These are phyloP conservation scores for Fusarium annulatum DNA, from an alignment of 2,329 filamentous ascomycete species.

Conservation along the genomic window DNA sequence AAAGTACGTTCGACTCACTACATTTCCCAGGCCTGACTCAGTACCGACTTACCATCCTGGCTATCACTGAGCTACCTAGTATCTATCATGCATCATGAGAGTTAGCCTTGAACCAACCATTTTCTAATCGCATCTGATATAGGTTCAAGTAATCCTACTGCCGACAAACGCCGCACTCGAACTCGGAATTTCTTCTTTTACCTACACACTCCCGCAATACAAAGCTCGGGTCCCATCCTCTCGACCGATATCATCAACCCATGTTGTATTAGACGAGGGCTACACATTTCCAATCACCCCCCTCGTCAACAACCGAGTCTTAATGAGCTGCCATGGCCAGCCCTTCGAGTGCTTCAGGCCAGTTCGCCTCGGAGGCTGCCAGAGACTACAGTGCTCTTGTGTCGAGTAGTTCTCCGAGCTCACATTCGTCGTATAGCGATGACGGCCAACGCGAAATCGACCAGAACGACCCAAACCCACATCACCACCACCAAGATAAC, in stretches of 20 bases:
- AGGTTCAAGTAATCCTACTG: conserved; percentile 27
- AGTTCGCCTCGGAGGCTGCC: conserved; percentile 30
- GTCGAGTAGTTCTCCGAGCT: conserved; percentile 41
- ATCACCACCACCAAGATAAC: not conserved
- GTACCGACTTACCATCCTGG: conserved; percentile 1
- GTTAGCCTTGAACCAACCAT: conserved; percentile 38
- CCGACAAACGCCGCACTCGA: conserved; percentile 23
- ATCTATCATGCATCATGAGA: conserved; percentile 43
- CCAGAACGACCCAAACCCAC: not conserved
- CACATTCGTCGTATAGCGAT: conserved; percentile 55
- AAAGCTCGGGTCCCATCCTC: not conserved
- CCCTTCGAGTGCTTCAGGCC: conserved; percentile 35
- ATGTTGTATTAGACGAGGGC: conserved; percentile 31
- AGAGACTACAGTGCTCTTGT: conserved; percentile 25
- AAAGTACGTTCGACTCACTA: conserved; percentile 15
- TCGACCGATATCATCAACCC: not conserved
- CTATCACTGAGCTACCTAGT: not conserved
- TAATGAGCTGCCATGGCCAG: conserved; percentile 46
- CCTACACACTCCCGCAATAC: not conserved
- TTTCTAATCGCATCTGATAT: conserved; percentile 40
- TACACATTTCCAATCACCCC: conserved; percentile 7
- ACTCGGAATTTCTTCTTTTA: not conserved
- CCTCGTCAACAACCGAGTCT: conserved; percentile 11
- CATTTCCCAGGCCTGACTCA: conserved; percentile 1
- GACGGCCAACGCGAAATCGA: conserved; percentile 23